phyloP scores from a whole-genome alignment of 176 grass and related monocot species.

The Tillandsia leiboldiana region DNA sequence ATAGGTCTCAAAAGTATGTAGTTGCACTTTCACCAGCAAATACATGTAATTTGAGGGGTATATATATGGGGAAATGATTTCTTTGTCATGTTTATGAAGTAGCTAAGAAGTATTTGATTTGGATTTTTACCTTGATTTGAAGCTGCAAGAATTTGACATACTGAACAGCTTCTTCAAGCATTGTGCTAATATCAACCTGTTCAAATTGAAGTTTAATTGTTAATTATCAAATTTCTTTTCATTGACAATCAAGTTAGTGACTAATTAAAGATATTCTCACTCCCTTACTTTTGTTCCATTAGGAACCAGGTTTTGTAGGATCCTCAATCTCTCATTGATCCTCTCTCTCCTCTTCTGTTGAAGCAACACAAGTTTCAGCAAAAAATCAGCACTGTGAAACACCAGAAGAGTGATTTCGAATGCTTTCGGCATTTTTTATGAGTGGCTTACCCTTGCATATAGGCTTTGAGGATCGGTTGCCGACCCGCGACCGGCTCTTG shows the following conservation, averaged over 20 bases:
- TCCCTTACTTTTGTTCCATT: constrained; percentile 85
- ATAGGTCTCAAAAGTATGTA: too few species aligned
- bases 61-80: neutral
- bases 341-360: constrained; percentile 94
- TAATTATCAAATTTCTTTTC: neutral
- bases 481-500: constrained; percentile 42
- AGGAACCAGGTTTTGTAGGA: constrained; percentile 76
- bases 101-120: neutral
- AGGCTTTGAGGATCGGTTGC: constrained; percentile 76
- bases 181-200: constrained; percentile 96
- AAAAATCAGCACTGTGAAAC: neutral
- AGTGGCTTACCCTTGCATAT: constrained; percentile 69
- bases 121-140: constrained; percentile 76
- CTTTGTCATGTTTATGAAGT: neutral
- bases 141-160: constrained; percentile 93
- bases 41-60: too few species aligned
- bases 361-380: constrained; percentile 14
- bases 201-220: constrained; percentile 15
- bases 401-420: neutral
- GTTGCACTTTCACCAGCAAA: too few species aligned
- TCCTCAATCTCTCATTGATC: constrained; percentile 84
- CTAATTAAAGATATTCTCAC: neutral
- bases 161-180: constrained; percentile 91
- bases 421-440: neutral
- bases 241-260: neutral